Conservation (phyloP, 2,329 filamentous ascomycete species). For the Ceratocystis albifundus region DNA sequence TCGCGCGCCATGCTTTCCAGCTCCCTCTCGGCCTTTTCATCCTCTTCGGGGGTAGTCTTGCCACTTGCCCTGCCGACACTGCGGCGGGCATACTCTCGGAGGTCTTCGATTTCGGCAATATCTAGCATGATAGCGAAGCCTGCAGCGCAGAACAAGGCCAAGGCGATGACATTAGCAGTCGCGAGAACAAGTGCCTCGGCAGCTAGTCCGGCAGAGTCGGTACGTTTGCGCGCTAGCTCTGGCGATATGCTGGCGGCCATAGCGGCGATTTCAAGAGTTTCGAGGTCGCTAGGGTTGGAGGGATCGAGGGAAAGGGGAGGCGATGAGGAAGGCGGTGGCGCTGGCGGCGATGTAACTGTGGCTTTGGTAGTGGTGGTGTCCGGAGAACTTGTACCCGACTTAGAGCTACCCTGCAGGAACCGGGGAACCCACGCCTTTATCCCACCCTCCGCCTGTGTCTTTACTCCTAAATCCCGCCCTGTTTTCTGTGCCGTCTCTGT, state of each 20-base stretch:
- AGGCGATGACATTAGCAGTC: conserved; percentile 69
- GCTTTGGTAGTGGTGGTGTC: background rate
- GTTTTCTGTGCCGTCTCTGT: background rate
- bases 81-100: conserved; percentile 42
- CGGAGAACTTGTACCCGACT: background rate
- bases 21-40: conserved; percentile 45
- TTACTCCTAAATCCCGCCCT: background rate
- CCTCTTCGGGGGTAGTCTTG: conserved; percentile 25
- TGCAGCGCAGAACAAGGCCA: conserved; percentile 63
- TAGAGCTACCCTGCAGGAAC: background rate
- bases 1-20: conserved; percentile 51
- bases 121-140: conserved; percentile 67
- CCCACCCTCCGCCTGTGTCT: background rate
- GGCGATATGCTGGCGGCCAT: conserved; percentile 24
- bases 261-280: conserved; percentile 29
- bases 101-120: conserved; percentile 56
- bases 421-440: background rate
- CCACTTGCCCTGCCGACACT: conserved; percentile 33
- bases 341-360: background rate
- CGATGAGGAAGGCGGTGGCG: conserved; percentile 10
- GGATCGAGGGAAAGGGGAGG: conserved; percentile 21
- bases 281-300: conserved; percentile 25
- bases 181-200: conserved; percentile 74
- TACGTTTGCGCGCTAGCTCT: conserved; percentile 27
- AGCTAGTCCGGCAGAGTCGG: conserved; percentile 60